Evolutionary conservation across 129 eudicot species (phyloP).

Genomic region (Flaveria sonorensis): DNA sequence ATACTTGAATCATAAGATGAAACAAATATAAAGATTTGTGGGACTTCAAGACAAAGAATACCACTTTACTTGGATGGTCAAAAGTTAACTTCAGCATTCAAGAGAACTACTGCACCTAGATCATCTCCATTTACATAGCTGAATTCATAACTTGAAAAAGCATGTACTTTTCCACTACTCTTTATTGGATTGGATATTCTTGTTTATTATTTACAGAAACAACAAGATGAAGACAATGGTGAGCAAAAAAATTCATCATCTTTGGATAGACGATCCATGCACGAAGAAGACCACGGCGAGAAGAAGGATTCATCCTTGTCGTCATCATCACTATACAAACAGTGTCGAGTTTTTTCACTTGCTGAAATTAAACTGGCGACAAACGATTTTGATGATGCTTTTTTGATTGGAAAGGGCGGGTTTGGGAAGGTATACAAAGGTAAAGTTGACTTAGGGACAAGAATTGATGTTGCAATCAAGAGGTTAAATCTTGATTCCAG

Average conservation of each 20-base stretch:
- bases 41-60: not conserved
- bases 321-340: constrained; percentile 3
- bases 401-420: constrained; percentile 39
- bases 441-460: not conserved
- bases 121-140: not conserved
- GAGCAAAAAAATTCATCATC: constrained; percentile 23
- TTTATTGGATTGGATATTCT: constrained; percentile 23
- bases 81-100: not conserved
- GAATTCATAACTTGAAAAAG: constrained; percentile 3
- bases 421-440: constrained; percentile 41
- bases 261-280: not conserved
- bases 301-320: constrained; percentile 1
- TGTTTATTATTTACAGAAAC: constrained; percentile 32
- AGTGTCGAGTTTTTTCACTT: constrained; percentile 33
- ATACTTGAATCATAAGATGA: not conserved
- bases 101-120: not conserved
- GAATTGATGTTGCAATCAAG: constrained; percentile 33
- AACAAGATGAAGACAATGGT: constrained; percentile 10
- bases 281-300: constrained; percentile 6
- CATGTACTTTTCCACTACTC: constrained; percentile 30
- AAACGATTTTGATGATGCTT: constrained; percentile 31
- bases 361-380: constrained; percentile 37
- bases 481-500: constrained; percentile 26
- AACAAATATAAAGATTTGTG: not conserved
- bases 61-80: not conserved